A percentile compares a stretch with the other conserved stretches of the same genome.
phyloP scores from a whole-genome alignment of 2,329 filamentous ascomycete genomes.

The Stagonosporopsis rhizophila region DNA sequence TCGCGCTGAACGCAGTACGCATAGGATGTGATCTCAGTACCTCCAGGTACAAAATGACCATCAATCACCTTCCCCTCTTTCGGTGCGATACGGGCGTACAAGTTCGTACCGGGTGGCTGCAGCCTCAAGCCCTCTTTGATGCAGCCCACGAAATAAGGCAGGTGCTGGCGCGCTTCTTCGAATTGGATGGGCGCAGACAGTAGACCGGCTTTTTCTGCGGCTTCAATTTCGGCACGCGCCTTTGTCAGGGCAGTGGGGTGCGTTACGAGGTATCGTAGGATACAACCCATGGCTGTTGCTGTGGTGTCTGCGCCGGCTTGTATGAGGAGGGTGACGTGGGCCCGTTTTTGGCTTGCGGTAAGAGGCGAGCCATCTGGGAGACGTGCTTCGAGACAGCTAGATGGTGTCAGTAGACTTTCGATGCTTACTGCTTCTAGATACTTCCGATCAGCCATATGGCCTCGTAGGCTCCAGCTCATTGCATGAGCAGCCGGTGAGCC shows the following conservation, averaged over 20 bases:
- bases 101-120: slow-evolving; percentile 59
- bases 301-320: slow-evolving; percentile 49
- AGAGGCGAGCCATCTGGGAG: slow-evolving; percentile 40
- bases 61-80: slow-evolving; percentile 47
- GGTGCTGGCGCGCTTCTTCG: slow-evolving; percentile 41
- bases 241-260: slow-evolving; percentile 24
- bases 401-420: slow-evolving; percentile 23
- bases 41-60: slow-evolving; percentile 50
- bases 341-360: slow-evolving; percentile 41
- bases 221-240: slow-evolving; percentile 33
- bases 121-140: slow-evolving; percentile 61
- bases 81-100: slow-evolving; percentile 56
- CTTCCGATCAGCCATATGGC: neutral
- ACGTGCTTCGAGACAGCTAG: slow-evolving; percentile 45
- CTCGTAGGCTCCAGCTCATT: too few species aligned
- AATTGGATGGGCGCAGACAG: slow-evolving; percentile 38
- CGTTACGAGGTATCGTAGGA: slow-evolving; percentile 37
- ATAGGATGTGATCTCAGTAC: slow-evolving; percentile 57
- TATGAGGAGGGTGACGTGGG: slow-evolving; percentile 50
- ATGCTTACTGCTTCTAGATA: neutral
- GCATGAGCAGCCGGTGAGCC: too few species aligned
- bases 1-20: slow-evolving; percentile 44
- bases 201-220: slow-evolving; percentile 25
- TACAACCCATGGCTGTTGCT: slow-evolving; percentile 45
- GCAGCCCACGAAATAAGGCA: slow-evolving; percentile 59